A percentile compares a stretch with the other conserved stretches of the same genome.
Conservation (phyloP, 2,329 filamentous ascomycete genomes). For the Periconia digitata region DNA sequence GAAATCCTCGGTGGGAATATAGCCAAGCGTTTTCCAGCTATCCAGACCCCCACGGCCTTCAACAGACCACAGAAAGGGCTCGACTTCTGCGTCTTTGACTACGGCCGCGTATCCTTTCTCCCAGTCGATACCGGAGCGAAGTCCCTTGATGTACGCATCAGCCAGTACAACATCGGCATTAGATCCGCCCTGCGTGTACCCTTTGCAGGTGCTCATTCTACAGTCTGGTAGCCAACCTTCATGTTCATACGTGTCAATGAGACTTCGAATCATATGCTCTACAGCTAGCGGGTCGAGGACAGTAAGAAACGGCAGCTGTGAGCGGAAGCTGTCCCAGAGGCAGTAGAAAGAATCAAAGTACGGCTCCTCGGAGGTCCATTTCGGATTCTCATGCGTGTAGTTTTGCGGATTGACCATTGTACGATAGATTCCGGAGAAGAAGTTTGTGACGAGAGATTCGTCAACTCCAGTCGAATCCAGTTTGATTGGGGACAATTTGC, state of each 20-base stretch:
- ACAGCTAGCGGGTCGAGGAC: conserved; percentile 65
- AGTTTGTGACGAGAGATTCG: conserved; percentile 39
- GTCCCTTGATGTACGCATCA: conserved; percentile 68
- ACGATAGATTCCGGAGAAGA: conserved; percentile 48
- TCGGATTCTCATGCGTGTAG: conserved; percentile 49
- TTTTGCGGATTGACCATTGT: conserved; percentile 48
- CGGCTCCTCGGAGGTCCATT: conserved; percentile 44
- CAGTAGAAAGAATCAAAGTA: conserved; percentile 62
- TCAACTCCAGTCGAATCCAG: conserved; percentile 40
- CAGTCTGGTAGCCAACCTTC: conserved; percentile 74
- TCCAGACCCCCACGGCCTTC: conserved; percentile 36
- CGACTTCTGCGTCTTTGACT: conserved; percentile 33
- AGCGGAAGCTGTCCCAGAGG: conserved; percentile 49
- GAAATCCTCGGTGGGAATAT: conserved; percentile 39
- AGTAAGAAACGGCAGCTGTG: conserved; percentile 64
- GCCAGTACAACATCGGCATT: conserved; percentile 71
- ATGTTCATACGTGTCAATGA: conserved; percentile 70
- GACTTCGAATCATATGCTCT: conserved; percentile 65
- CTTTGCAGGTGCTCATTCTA: conserved; percentile 48
- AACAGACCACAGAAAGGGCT: conserved; percentile 36
- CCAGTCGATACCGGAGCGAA: conserved; percentile 45
- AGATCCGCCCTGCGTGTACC: conserved; percentile 72
- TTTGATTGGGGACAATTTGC: conserved; percentile 40
- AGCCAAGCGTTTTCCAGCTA: conserved; percentile 34
- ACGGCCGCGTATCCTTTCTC: conserved; percentile 30